Percentiles rank a stretch among this genome's conserved stretches.
These are phyloP conservation scores for Epichloe bromicola DNA, from an alignment of 2,329 filamentous ascomycete genomes.

Conservation along the genomic window DNA sequence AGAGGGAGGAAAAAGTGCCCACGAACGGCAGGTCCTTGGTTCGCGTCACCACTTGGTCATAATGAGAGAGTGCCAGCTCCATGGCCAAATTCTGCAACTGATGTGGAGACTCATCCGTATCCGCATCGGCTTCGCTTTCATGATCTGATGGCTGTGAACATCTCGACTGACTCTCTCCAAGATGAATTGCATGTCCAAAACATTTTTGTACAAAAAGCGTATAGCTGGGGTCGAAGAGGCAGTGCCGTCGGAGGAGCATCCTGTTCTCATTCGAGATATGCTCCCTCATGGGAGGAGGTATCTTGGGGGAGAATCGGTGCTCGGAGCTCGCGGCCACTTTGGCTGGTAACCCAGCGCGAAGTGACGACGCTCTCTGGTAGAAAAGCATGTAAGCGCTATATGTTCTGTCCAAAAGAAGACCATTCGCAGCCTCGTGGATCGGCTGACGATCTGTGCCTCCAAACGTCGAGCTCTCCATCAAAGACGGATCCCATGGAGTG, in stretches of 20 bases:
- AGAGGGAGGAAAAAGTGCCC: slow-evolving; percentile 36
- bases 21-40: slow-evolving; percentile 56
- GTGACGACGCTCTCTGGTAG: slow-evolving; percentile 67
- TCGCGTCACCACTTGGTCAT: slow-evolving; percentile 64
- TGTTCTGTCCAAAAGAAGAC: slow-evolving; percentile 48
- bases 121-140: background rate
- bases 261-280: slow-evolving; percentile 63
- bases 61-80: slow-evolving; percentile 45
- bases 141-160: background rate
- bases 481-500: slow-evolving; percentile 56
- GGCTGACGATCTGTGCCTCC: slow-evolving; percentile 49
- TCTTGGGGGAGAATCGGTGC: slow-evolving; percentile 24
- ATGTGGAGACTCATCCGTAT: slow-evolving; percentile 6
- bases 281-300: slow-evolving; percentile 34
- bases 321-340: background rate
- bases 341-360: slow-evolving; percentile 25
- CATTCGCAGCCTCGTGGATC: slow-evolving; percentile 28
- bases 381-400: slow-evolving; percentile 97
- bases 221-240: slow-evolving; percentile 63
- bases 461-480: slow-evolving; percentile 67
- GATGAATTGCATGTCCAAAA: slow-evolving; percentile 40
- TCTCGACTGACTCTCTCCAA: slow-evolving; percentile 20
- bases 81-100: slow-evolving; percentile 36
- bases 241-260: slow-evolving; percentile 60
- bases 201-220: slow-evolving; percentile 51